These are phyloP conservation scores for Agrostemma githago DNA, from an alignment of 148 eudicot genomes.

Conservation along the genomic window DNA sequence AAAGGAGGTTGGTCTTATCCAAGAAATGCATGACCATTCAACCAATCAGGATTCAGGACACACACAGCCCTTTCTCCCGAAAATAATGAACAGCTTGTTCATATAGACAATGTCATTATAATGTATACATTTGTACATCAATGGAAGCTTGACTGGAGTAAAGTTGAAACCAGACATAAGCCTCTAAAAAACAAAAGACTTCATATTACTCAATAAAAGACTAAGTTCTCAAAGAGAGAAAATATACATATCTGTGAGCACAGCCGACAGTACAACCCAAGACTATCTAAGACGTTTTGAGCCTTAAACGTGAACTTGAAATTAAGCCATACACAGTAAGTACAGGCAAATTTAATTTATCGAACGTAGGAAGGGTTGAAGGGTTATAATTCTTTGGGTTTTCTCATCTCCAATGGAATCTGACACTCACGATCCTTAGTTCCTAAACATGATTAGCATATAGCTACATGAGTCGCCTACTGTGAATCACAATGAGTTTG, in stretches of 20 bases:
- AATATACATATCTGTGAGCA: background rate
- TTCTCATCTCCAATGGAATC: background rate
- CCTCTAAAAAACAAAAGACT: background rate
- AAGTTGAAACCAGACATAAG: background rate
- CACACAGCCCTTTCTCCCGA: background rate
- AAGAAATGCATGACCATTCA: slow-evolving; percentile 3
- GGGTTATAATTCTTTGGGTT: background rate
- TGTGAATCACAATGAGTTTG: background rate
- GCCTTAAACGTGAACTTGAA: background rate
- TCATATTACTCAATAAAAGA: background rate
- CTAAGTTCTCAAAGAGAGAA: background rate
- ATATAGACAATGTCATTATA: background rate
- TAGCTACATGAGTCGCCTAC: background rate
- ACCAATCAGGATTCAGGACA: background rate
- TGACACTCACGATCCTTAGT: background rate
- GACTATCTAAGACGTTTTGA: background rate
- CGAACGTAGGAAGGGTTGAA: background rate
- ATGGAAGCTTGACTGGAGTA: background rate
- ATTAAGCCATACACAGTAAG: background rate
- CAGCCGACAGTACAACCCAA: background rate
- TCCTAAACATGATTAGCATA: background rate
- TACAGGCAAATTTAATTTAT: background rate
- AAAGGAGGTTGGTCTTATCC: background rate
- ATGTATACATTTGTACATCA: background rate
- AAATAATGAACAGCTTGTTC: background rate